These are phyloP conservation scores for Wickerhamiella brachini DNA, from an alignment of 805 yeast species.

Conservation along the genomic window DNA sequence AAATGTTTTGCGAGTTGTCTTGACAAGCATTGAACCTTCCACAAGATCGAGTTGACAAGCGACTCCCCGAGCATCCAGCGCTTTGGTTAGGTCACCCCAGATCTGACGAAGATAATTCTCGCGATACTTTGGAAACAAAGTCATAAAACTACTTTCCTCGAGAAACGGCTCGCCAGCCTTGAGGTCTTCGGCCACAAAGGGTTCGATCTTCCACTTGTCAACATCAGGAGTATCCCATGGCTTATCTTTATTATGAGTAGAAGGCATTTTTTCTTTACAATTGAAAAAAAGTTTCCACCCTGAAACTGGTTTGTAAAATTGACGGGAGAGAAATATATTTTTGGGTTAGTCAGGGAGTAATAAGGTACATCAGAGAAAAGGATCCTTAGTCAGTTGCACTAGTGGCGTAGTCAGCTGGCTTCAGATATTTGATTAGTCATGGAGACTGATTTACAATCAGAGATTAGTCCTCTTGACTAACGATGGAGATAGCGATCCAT, in stretches of 20 bases:
- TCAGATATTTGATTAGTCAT: too few species aligned
- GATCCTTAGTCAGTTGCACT: not conserved
- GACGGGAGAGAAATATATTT: too few species aligned
- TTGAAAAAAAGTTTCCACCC: not conserved
- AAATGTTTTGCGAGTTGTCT: conserved; percentile 85
- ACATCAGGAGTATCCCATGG: conserved; percentile 97
- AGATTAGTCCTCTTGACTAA: too few species aligned
- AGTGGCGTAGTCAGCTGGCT: too few species aligned
- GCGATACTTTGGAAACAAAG: conserved; percentile 91
- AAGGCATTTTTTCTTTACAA: conserved; percentile 45
- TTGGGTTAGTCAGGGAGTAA: too few species aligned
- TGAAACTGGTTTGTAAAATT: not conserved
- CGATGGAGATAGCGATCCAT: not conserved
- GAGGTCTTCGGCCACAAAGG: conserved; percentile 81
- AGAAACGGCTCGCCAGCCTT: conserved; percentile 76
- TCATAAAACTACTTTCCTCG: conserved; percentile 93
- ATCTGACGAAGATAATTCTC: conserved; percentile 76
- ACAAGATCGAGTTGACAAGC: conserved; percentile 81
- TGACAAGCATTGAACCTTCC: conserved; percentile 95
- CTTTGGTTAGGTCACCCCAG: conserved; percentile 86
- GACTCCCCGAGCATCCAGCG: conserved; percentile 55
- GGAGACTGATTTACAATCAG: too few species aligned
- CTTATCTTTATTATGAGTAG: conserved; percentile 86
- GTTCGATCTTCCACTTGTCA: conserved; percentile 84
- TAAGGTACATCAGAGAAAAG: too few species aligned